Evolutionary conservation across 768 basidiomycete genomes (phyloP).

Genomic region (Hygrocybe coccinea): DNA sequence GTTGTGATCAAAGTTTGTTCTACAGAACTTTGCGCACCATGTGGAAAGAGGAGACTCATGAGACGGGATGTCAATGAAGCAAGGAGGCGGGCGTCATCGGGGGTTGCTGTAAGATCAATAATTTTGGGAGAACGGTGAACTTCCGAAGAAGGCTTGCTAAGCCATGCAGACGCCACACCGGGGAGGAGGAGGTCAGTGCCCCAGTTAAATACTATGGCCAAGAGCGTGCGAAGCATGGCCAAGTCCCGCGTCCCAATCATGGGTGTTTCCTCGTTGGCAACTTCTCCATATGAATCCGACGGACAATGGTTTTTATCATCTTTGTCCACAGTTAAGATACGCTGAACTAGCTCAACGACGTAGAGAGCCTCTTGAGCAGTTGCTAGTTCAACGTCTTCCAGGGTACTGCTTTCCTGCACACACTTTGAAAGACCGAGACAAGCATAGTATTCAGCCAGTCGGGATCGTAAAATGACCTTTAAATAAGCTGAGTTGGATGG

Average conservation of each 20-base stretch:
- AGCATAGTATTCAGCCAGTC: constrained; percentile 40
- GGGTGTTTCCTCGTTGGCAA: constrained; percentile 23
- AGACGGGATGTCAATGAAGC: constrained; percentile 41
- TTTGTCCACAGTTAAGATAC: constrained; percentile 30
- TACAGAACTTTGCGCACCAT: constrained; percentile 42
- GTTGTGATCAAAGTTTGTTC: constrained; percentile 60
- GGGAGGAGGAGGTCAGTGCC: constrained; percentile 52
- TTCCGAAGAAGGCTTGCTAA: constrained; percentile 20
- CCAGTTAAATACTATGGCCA: constrained; percentile 72
- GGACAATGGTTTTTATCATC: constrained; percentile 9
- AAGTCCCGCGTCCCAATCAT: constrained; percentile 66
- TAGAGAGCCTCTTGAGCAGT: constrained; percentile 55
- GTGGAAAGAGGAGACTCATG: constrained; percentile 49
- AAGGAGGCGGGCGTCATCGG: constrained; percentile 43
- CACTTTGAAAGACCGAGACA: constrained; percentile 16
- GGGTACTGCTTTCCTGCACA: constrained; percentile 17
- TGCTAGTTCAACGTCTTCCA: constrained; percentile 44
- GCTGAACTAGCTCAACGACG: constrained; percentile 46
- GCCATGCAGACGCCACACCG: constrained; percentile 40
- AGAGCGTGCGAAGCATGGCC: constrained; percentile 52
- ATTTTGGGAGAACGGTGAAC: constrained; percentile 29
- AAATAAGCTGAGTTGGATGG: constrained; percentile 28
- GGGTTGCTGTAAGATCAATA: constrained; percentile 41
- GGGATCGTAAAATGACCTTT: constrained; percentile 34
- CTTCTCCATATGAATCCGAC: constrained; percentile 9